Base-by-base conservation (phyloP, 1,284 basidiomycete species). In the Malassezia globosa region DNA sequence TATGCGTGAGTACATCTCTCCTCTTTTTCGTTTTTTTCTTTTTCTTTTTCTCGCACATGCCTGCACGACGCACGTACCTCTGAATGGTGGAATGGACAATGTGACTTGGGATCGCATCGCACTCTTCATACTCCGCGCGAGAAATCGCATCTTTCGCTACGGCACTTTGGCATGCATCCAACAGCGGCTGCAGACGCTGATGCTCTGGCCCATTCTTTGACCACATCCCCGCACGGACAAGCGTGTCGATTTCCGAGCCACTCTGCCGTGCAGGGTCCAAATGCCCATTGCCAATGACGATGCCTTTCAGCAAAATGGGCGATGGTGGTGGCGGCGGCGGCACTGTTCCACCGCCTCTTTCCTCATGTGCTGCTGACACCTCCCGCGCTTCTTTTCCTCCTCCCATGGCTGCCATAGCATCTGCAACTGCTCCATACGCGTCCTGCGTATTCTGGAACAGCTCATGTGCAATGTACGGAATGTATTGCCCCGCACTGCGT, bases 241-340 rank as follows among this genome's bases (percentile, higher is more conserved):
- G 82, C 69, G 84, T 95, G 56, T 95, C 87, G 43, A 89, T 75
- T 70, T 88, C 95, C 8, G 87, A 79, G 6, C 87, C 83, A 71
- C 94, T 95, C 74, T 99, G 94, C 51, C 78, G 76, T 44, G 80
- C 77, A 0, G 83, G 84, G 72, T 96, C 90, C 48, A 95, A 90
- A 87, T 89, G 96, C 2, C 90, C 92, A 72, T 97, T 97, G 7
- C 92, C 92, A 48, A 99, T 95, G 0, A 89, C 85, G 24, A 82
- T 75, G 3, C 92, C 94, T 44, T 79, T 79, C 14, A 97, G 76
- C 6, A 71, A 64, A 43, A 67, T 70, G 2, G 77, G 81, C 26
- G 80, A 74, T 34, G 79, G 38, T 74, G 72, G 1, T 86, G 84
- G 48, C 79, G 77, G n/a, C n/a, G n/a, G n/a, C n/a, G n/a, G n/a